A percentile compares a stretch with the other conserved stretches of the same genome.
phyloP scores from a whole-genome alignment of 768 basidiomycete genomes.

The Suillus hirtellus region DNA sequence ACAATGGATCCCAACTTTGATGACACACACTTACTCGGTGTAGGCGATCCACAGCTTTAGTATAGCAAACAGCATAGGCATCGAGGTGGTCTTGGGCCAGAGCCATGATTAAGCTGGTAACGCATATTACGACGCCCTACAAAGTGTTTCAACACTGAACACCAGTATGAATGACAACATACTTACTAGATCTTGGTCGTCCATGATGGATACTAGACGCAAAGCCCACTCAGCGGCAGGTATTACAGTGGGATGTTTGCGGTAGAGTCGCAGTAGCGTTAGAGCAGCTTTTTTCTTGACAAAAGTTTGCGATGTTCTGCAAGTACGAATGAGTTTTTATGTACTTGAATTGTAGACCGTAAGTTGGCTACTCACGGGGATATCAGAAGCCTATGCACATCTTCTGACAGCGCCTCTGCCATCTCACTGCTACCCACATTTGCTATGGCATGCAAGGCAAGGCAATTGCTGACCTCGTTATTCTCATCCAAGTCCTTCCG shows the following conservation, averaged over 20 bases:
- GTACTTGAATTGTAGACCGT: slow-evolving; percentile 13
- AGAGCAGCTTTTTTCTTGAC: slow-evolving; percentile 99
- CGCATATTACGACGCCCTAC: slow-evolving; percentile 92
- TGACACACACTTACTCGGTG: slow-evolving; percentile 56
- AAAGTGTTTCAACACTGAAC: slow-evolving; percentile 5
- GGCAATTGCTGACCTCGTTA: slow-evolving; percentile 92
- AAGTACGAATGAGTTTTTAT: slow-evolving; percentile 12
- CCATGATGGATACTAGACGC: slow-evolving; percentile 93
- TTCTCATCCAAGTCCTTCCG: slow-evolving; percentile 95
- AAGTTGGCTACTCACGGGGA: slow-evolving; percentile 66
- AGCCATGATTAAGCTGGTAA: slow-evolving; percentile 90
- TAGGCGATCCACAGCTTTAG: slow-evolving; percentile 90
- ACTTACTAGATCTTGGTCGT: slow-evolving; percentile 79
- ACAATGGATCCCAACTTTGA: slow-evolving; percentile 8
- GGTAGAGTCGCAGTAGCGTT: slow-evolving; percentile 87
- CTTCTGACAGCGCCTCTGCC: slow-evolving; percentile 92
- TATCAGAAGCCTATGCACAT: slow-evolving; percentile 92
- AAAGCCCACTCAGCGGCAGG: slow-evolving; percentile 95
- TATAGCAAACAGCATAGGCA: slow-evolving; percentile 89
- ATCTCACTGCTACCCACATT: slow-evolving; percentile 98
- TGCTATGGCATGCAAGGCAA: slow-evolving; percentile 96
- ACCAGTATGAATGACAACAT: slow-evolving; percentile 12
- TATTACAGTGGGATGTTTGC: slow-evolving; percentile 94
- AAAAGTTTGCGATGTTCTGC: slow-evolving; percentile 89
- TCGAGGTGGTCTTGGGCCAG: slow-evolving; percentile 93